Conservation (phyloP, 2,329 filamentous ascomycete genomes). For the Trichoderma koningii region DNA sequence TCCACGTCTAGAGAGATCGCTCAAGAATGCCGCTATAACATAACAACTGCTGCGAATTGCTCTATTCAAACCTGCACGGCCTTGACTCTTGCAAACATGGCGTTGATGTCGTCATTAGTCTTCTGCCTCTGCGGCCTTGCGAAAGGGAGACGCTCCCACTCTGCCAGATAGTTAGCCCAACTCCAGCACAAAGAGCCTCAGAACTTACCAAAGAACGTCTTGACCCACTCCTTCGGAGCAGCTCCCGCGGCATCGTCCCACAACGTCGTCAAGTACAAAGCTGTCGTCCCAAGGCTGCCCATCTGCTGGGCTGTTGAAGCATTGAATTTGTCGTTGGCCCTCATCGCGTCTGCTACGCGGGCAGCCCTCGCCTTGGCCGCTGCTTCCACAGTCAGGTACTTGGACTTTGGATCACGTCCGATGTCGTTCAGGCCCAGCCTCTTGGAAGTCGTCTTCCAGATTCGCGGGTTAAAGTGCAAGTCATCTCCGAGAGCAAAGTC, state of each 20-base stretch:
- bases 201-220: constrained; percentile 18
- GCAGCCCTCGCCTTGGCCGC: constrained; percentile 15
- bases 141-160: constrained; percentile 5
- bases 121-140: constrained; percentile 9
- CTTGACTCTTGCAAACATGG: background rate
- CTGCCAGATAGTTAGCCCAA: background rate
- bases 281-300: constrained; percentile 7
- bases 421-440: background rate
- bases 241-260: constrained; percentile 14
- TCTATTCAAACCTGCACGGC: constrained; percentile 2
- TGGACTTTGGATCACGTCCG: background rate
- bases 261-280: constrained; percentile 1
- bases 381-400: constrained; percentile 11
- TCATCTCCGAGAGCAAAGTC: constrained; percentile 9
- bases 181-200: background rate
- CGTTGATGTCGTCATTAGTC: background rate
- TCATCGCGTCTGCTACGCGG: constrained; percentile 12
- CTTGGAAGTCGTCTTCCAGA: background rate
- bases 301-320: background rate
- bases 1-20: no score
- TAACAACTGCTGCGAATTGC: no score
- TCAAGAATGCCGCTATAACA: no score
- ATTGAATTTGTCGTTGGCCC: background rate
- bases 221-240: constrained; percentile 17
- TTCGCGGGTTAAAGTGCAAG: constrained; percentile 2